Conservation (phyloP, 2,329 filamentous ascomycete species). For the Paraconiothyrium sp. region DNA sequence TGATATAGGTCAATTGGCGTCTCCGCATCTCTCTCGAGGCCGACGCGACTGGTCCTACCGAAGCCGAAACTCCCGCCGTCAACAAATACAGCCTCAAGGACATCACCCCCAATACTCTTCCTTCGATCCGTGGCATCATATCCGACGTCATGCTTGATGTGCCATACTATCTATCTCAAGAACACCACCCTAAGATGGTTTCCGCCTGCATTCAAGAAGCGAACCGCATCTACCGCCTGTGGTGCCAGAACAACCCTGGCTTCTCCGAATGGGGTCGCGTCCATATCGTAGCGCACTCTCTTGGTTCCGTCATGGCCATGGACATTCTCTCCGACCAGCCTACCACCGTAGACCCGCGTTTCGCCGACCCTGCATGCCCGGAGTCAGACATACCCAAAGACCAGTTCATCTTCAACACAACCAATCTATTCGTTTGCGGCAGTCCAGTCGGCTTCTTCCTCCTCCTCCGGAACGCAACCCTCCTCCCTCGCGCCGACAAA, state of each 20-base stretch:
- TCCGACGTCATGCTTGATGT: constrained; percentile 99
- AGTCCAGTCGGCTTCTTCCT: constrained; percentile 94
- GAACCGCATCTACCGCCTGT: constrained; percentile 93
- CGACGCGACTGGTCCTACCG: constrained; percentile 62
- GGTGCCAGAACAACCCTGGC: constrained; percentile 91
- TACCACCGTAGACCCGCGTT: constrained; percentile 67
- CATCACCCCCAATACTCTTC: constrained; percentile 90
- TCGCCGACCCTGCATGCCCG: constrained; percentile 42
- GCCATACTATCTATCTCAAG: constrained; percentile 93
- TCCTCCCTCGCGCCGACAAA: constrained; percentile 80
- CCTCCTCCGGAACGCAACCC: constrained; percentile 75
- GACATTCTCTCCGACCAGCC: constrained; percentile 92
- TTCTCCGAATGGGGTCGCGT: constrained; percentile 84
- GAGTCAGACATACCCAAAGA: constrained; percentile 60
- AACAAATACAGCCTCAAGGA: constrained; percentile 79
- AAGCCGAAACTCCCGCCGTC: constrained; percentile 65
- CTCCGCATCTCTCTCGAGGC: constrained; percentile 89
- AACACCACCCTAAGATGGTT: constrained; percentile 93
- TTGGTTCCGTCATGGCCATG: constrained; percentile 93
- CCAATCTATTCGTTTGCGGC: constrained; percentile 86
- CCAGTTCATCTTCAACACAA: constrained; percentile 89
- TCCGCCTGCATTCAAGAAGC: constrained; percentile 87
- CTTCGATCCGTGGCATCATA: constrained; percentile 89
- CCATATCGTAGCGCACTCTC: constrained; percentile 90
- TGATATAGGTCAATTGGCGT: constrained; percentile 79